These are phyloP conservation scores for Jackrogersella multiformis DNA, from an alignment of 495 filamentous ascomycete species.

Conservation along the genomic window DNA sequence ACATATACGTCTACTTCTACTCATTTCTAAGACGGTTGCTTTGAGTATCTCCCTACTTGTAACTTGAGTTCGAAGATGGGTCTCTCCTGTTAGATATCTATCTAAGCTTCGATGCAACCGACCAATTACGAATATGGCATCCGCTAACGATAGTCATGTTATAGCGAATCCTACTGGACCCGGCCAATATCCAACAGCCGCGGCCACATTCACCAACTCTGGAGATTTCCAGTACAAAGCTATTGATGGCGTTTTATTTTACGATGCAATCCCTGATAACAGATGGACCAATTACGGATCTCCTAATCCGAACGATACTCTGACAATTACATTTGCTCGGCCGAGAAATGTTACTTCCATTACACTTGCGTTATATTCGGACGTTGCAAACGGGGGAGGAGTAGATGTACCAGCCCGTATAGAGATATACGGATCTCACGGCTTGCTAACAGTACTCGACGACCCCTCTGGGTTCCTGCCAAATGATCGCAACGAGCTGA, in stretches of 20 bases:
- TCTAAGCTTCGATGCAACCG: not conserved
- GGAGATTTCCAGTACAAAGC: constrained; percentile 52
- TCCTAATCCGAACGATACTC: constrained; percentile 47
- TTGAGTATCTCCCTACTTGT: not conserved
- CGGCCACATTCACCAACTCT: constrained; percentile 48
- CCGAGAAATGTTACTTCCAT: constrained; percentile 51
- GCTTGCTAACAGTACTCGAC: constrained; percentile 40
- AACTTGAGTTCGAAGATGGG: not conserved
- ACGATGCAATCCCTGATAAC: constrained; percentile 55
- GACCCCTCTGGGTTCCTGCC: constrained; percentile 43
- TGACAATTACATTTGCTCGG: constrained; percentile 53
- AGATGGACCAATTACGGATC: constrained; percentile 57
- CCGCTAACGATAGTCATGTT: constrained; percentile 4
- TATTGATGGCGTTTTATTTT: constrained; percentile 57
- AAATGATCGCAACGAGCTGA: constrained; percentile 54
- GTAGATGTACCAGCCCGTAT: constrained; percentile 51
- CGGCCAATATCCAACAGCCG: constrained; percentile 49
- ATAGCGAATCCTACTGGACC: constrained; percentile 52
- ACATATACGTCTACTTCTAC: not conserved
- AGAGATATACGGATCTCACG: constrained; percentile 47
- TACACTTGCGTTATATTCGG: constrained; percentile 52
- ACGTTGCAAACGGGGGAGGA: constrained; percentile 49
- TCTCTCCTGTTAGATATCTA: not conserved
- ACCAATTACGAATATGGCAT: not conserved
- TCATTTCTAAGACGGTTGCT: not conserved